These are phyloP conservation scores for Chernovozyma sophiae-reginae DNA, from an alignment of 1,139 yeast genomes.

Conservation along the genomic window DNA sequence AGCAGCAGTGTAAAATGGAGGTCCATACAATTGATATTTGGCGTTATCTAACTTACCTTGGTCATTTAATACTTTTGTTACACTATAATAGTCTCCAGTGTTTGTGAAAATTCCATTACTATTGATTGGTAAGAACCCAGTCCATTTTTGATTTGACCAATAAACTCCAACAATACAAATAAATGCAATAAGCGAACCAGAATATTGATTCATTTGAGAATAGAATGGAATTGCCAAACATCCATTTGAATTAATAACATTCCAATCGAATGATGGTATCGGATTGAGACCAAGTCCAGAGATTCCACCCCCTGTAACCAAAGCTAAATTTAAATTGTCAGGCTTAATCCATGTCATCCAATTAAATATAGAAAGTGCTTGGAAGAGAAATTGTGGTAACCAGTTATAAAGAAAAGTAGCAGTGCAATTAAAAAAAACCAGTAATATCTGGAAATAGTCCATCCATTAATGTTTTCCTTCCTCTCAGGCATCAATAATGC, in stretches of 20 bases:
- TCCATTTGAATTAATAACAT: constrained; percentile 17
- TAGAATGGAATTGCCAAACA: constrained; percentile 45
- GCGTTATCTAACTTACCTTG: constrained; percentile 33
- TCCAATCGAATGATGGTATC: constrained; percentile 53
- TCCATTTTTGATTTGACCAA: constrained; percentile 48
- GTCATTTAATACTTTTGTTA: constrained; percentile 36
- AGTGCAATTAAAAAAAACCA: constrained; percentile 24
- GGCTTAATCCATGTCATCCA: constrained; percentile 40
- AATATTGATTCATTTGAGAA: constrained; percentile 34
- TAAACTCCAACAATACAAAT: constrained; percentile 42
- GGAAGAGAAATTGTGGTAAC: constrained; percentile 32
- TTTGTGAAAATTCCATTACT: constrained; percentile 43
- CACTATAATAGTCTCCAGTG: constrained; percentile 40
- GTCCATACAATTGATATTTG: constrained; percentile 45
- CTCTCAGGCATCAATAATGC: constrained; percentile 45
- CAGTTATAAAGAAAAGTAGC: constrained; percentile 29
- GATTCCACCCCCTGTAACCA: constrained; percentile 52
- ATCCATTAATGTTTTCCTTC: constrained; percentile 36
- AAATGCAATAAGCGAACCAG: constrained; percentile 44
- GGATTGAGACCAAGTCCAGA: constrained; percentile 59
- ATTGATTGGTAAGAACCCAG: constrained; percentile 54
- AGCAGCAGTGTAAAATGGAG: constrained; percentile 39
- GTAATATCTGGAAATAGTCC: constrained; percentile 29
- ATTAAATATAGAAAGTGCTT: constrained; percentile 29
- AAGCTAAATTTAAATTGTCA: constrained; percentile 36